These are phyloP conservation scores for Hemileccinum rubropunctum DNA, from an alignment of 768 basidiomycete genomes.

Conservation along the genomic window DNA sequence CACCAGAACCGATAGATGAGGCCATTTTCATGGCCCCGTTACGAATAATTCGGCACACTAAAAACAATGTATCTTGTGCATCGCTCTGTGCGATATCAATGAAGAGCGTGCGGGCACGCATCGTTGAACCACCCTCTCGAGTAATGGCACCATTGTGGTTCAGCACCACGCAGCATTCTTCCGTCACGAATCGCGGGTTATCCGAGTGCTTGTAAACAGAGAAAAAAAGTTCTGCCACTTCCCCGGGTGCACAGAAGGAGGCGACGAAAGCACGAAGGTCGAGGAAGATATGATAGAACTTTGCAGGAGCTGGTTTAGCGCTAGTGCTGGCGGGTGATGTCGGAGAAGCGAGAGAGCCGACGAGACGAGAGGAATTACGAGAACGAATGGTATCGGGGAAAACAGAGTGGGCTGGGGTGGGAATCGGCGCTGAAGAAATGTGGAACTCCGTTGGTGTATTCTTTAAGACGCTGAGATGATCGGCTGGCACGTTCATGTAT, in stretches of 20 bases:
- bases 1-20: constrained; percentile 46
- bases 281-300: constrained; percentile 88
- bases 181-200: constrained; percentile 77
- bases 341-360: constrained; percentile 34
- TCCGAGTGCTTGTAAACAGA: constrained; percentile 87
- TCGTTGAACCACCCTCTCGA: constrained; percentile 62
- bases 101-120: constrained; percentile 81
- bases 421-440: constrained; percentile 42
- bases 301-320: constrained; percentile 46
- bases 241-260: constrained; percentile 84
- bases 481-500: constrained; percentile 57
- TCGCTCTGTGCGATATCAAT: constrained; percentile 85
- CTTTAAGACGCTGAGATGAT: constrained; percentile 34
- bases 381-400: constrained; percentile 53
- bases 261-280: constrained; percentile 93
- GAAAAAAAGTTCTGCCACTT: constrained; percentile 91
- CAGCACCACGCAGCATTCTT: constrained; percentile 86
- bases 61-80: constrained; percentile 78
- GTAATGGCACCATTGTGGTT: constrained; percentile 89
- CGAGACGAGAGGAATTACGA: constrained; percentile 32
- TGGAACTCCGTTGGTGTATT: constrained; percentile 42
- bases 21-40: constrained; percentile 84
- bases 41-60: constrained; percentile 88
- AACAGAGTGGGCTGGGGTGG: constrained; percentile 65
- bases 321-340: not conserved